These are phyloP conservation scores for Hirschfeldia incana DNA, from an alignment of 345 rosid species.

Conservation along the genomic window DNA sequence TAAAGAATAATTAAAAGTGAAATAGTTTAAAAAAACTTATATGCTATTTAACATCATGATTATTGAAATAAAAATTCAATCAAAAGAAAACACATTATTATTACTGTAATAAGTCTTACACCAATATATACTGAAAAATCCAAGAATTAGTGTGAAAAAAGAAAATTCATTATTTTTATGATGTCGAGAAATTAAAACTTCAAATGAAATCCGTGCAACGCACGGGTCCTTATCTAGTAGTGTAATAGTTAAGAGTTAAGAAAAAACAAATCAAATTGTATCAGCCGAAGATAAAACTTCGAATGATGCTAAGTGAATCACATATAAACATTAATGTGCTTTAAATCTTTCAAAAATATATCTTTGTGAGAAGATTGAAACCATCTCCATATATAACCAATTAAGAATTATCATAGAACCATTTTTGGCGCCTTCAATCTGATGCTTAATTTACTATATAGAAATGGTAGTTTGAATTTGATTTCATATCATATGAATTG, in stretches of 20 bases:
- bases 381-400: not conserved
- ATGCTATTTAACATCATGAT: no score
- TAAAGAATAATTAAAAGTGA: no score
- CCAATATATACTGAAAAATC: no score
- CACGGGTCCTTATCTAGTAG: not conserved
- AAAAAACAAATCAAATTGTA: not conserved
- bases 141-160: no score
- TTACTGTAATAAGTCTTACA: no score
- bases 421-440: not conserved
- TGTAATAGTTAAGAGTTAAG: not conserved
- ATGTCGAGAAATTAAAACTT: no score
- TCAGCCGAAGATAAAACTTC: not conserved
- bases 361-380: not conserved
- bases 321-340: not conserved
- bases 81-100: no score
- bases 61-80: no score
- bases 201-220: no score
- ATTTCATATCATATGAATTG: not conserved
- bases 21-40: no score
- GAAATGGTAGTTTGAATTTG: not conserved
- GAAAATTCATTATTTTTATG: no score
- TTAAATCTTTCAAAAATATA: not conserved
- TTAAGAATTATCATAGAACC: not conserved
- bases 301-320: not conserved
- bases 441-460: not conserved